phyloP scores from a whole-genome alignment of 1,284 basidiomycete species.

The Cryptococcus sp. region DNA sequence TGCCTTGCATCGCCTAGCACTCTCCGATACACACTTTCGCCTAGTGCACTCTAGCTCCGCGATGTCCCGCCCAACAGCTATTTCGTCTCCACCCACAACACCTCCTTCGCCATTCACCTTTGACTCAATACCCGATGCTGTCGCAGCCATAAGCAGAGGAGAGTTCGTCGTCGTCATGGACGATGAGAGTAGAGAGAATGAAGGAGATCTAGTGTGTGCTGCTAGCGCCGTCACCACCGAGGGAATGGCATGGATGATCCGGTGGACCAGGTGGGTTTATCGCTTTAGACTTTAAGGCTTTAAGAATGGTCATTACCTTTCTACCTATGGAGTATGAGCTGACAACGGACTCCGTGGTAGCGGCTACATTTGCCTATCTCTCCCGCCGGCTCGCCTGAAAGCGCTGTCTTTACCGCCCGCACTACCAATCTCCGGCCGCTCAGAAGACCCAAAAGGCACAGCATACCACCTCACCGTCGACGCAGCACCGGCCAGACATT shows the following conservation, averaged over 20 bases:
- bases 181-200: constrained; percentile 89
- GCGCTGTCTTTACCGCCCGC: constrained; percentile 91
- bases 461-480: constrained; percentile 98
- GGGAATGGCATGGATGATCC: constrained; percentile 99
- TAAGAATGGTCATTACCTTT: not conserved
- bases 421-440: constrained; percentile 70
- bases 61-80: constrained; percentile 42
- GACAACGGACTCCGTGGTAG: constrained; percentile 54
- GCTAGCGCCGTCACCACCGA: constrained; percentile 80
- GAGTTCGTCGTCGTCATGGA: constrained; percentile 96
- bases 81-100: constrained; percentile 26
- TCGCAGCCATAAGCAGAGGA: constrained; percentile 75
- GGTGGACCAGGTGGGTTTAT: constrained; percentile 77
- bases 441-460: constrained; percentile 83
- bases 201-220: constrained; percentile 89
- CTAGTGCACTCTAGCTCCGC: not conserved
- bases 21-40: not conserved
- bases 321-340: not conserved
- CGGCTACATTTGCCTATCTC: constrained; percentile 90
- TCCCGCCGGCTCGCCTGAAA: constrained; percentile 73
- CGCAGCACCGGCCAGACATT: constrained; percentile 61
- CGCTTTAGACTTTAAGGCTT: not conserved
- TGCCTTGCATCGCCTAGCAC: not conserved
- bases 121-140: constrained; percentile 75
- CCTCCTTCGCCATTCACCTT: constrained; percentile 54